phyloP scores from a whole-genome alignment of 192 early-diverging fungal genomes.

The Coemansia aciculifera region DNA sequence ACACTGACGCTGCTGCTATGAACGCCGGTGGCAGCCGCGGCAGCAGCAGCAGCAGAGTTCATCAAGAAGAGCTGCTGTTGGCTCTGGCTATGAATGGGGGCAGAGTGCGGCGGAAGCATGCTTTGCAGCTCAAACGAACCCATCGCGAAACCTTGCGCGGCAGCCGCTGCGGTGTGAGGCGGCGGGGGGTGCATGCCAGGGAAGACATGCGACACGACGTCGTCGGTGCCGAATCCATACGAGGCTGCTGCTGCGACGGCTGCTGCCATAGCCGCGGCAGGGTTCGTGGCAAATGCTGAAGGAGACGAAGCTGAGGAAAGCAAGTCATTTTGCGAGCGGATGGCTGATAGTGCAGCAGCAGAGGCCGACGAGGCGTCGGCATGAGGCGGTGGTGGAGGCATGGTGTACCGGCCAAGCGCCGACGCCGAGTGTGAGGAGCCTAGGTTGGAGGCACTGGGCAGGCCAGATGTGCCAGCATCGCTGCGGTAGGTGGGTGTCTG shows the following conservation, averaged over 20 bases:
- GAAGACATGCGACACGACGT: conserved; percentile 2
- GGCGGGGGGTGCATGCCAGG: neutral
- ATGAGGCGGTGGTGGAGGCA: neutral
- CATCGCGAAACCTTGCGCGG: neutral
- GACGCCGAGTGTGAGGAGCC: conserved; percentile 7
- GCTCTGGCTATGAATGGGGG: conserved; percentile 3
- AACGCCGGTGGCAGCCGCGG: neutral
- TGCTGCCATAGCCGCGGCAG: conserved; percentile 18
- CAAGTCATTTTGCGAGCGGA: conserved; percentile 7
- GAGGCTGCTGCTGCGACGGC: conserved; percentile 5
- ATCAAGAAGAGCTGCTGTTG: conserved; percentile 6
- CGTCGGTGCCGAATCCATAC: conserved; percentile 13
- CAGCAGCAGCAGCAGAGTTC: neutral
- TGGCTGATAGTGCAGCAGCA: neutral
- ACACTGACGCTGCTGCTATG: neutral
- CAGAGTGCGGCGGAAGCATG: conserved; percentile 13
- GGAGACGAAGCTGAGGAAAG: neutral
- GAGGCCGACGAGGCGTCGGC: neutral
- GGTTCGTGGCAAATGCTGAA: conserved; percentile 7
- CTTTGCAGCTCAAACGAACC: conserved; percentile 17
- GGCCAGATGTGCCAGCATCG: neutral
- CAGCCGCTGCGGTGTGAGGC: neutral
- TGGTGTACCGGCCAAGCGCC: conserved; percentile 7
- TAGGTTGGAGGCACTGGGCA: neutral
- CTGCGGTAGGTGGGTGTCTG: conserved; percentile 2